phyloP scores from a whole-genome alignment of 2,329 filamentous ascomycete species.

The Phialophora tarda region DNA sequence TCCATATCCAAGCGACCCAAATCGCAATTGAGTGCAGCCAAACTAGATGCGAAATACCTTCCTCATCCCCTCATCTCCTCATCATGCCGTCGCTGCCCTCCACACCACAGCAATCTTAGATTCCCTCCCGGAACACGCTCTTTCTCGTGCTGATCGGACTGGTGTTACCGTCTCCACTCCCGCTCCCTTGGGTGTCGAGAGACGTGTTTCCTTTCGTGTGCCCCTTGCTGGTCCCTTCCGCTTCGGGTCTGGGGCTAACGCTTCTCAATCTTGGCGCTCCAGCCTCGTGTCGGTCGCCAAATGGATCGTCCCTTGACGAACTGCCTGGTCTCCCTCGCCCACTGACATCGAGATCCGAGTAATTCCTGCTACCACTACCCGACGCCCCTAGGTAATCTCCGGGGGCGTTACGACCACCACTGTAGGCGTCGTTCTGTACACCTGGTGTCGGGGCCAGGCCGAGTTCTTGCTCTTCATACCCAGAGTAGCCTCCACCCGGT shows the following conservation, averaged over 20 bases:
- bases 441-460: constrained; percentile 54
- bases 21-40: not conserved
- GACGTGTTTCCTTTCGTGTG: constrained; percentile 48
- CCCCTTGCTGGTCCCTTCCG: constrained; percentile 45
- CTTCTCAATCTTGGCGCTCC: constrained; percentile 64
- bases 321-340: constrained; percentile 53
- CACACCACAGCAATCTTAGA: constrained; percentile 15
- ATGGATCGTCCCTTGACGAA: constrained; percentile 63
- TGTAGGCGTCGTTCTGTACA: constrained; percentile 46
- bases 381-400: constrained; percentile 48
- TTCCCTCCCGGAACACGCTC: constrained; percentile 39
- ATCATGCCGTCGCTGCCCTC: not conserved
- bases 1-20: not conserved
- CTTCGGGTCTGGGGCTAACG: constrained; percentile 76
- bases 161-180: constrained; percentile 32
- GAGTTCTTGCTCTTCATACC: constrained; percentile 78
- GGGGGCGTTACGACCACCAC: constrained; percentile 46
- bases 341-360: constrained; percentile 38
- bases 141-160: constrained; percentile 40
- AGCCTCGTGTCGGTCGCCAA: constrained; percentile 70
- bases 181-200: constrained; percentile 42
- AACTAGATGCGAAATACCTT: not conserved
- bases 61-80: not conserved
- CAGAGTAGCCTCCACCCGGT: constrained; percentile 61
- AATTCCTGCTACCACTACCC: constrained; percentile 46